Evolutionary conservation across 2,329 filamentous ascomycete species (phyloP).

Genomic region (Ophiosphaerella narmari): DNA sequence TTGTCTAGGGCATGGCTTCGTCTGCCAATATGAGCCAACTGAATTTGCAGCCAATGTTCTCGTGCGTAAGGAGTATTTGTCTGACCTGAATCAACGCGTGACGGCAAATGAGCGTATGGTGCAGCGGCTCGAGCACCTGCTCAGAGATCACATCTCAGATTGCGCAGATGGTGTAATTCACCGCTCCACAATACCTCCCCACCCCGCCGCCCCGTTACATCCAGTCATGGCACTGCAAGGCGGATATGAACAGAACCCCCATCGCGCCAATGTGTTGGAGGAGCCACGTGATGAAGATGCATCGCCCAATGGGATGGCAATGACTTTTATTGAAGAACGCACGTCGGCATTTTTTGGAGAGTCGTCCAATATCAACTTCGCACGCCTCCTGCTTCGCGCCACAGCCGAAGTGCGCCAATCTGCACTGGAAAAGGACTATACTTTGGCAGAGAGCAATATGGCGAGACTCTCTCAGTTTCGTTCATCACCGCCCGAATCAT

Average conservation of each 20-base stretch:
- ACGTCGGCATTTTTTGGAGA: background rate
- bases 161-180: background rate
- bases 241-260: too few relatives aligned
- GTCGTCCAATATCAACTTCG: background rate
- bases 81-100: constrained; percentile 1
- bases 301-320: constrained; percentile 3
- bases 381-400: background rate
- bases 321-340: background rate
- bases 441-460: too few relatives aligned
- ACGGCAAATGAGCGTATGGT: constrained; percentile 1
- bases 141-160: constrained; percentile 2
- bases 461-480: too few relatives aligned
- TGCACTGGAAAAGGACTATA: too few relatives aligned
- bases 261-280: background rate
- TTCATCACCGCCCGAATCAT: too few relatives aligned
- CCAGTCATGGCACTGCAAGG: too few relatives aligned
- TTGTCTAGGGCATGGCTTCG: background rate
- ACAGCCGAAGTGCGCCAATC: too few relatives aligned
- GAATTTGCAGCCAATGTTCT: background rate
- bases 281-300: constrained; percentile 3
- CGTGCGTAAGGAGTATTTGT: constrained; percentile 4
- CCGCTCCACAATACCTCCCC: too few relatives aligned
- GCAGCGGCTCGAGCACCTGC: constrained; percentile 1
- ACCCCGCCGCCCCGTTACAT: too few relatives aligned
- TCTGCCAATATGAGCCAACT: constrained; percentile 1